These are phyloP conservation scores for Blepharisma japonicum DNA, from an alignment of 73 alveolate genomes.

Conservation along the genomic window DNA sequence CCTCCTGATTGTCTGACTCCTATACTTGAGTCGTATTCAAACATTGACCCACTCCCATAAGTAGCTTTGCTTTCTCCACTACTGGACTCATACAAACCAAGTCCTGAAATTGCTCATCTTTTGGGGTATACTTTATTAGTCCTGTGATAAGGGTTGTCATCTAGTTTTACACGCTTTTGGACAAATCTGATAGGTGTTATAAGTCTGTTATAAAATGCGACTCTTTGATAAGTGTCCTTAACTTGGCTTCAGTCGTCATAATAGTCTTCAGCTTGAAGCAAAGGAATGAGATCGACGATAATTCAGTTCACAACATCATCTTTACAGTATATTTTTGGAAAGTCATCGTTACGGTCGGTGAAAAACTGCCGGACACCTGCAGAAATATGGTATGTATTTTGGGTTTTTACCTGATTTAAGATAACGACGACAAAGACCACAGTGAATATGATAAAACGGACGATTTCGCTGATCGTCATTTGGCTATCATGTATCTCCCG, in stretches of 20 bases:
- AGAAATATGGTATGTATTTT: neutral
- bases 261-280: neutral
- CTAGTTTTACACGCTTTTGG: neutral
- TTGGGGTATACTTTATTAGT: neutral
- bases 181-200: slow-evolving; percentile 26
- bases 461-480: neutral
- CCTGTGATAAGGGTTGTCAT: slow-evolving; percentile 1
- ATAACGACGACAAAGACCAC: slow-evolving; percentile 15
- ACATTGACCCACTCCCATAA: neutral
- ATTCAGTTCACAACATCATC: slow-evolving; percentile 6
- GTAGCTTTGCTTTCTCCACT: too few relatives aligned
- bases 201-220: slow-evolving; percentile 9
- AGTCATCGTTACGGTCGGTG: neutral
- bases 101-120: too few relatives aligned
- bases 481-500: too few relatives aligned
- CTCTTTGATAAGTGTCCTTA: neutral
- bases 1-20: slow-evolving; percentile 26
- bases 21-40: neutral
- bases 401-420: slow-evolving; percentile 7
- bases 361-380: slow-evolving; percentile 3
- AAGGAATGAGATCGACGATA: neutral
- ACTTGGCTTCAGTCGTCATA: neutral
- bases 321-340: neutral
- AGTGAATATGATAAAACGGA: neutral
- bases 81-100: too few relatives aligned